phyloP scores from a whole-genome alignment of 75 land plant genomes.

The Cunninghamia lanceolata region DNA sequence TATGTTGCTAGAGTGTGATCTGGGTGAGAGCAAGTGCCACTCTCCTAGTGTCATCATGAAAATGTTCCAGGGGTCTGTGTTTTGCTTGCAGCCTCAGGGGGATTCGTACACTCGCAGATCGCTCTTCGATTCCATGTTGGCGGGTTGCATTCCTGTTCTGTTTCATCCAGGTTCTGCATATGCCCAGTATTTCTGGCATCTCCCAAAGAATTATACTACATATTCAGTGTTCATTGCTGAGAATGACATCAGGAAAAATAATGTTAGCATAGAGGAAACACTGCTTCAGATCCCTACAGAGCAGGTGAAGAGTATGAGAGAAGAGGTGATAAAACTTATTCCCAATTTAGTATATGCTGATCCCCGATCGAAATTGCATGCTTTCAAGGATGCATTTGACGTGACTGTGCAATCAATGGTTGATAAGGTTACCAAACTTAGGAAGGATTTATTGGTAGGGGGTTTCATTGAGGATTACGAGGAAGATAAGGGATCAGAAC shows the following conservation, averaged over 20 bases:
- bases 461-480: conserved; percentile 38
- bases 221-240: conserved; percentile 92
- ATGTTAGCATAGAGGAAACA: conserved; percentile 72
- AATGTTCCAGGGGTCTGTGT: conserved; percentile 86
- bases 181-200: conserved; percentile 90
- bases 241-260: conserved; percentile 58
- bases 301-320: conserved; percentile 73
- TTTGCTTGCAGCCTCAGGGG: conserved; percentile 95
- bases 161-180: conserved; percentile 91
- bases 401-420: conserved; percentile 77
- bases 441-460: conserved; percentile 50
- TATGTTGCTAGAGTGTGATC: conserved; percentile 77
- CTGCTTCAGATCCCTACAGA: conserved; percentile 49
- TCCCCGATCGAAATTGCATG: conserved; percentile 67
- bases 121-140: conserved; percentile 91
- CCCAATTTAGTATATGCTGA: conserved; percentile 87
- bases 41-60: conserved; percentile 87
- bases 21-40: conserved; percentile 82
- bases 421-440: conserved; percentile 55
- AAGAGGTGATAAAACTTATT: conserved; percentile 78
- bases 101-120: conserved; percentile 97
- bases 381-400: conserved; percentile 90
- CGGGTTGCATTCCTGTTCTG: conserved; percentile 97
- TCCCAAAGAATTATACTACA: conserved; percentile 58
- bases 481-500: conserved; percentile 40